Conservation (phyloP, 305 asterid species). For the Coffea humblotiana region DNA sequence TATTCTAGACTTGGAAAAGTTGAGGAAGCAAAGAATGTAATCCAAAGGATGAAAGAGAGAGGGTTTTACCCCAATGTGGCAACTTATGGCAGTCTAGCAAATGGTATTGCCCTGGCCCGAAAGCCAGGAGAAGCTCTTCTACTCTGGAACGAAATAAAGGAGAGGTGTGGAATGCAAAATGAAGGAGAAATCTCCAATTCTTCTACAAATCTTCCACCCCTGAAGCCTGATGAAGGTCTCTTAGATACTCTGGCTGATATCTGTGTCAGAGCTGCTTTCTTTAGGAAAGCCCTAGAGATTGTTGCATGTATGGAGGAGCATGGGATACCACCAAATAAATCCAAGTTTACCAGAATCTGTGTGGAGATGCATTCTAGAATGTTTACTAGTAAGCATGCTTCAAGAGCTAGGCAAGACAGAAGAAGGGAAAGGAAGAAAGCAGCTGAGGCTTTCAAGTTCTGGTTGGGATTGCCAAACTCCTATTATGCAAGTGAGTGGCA, state of each 20-base stretch:
- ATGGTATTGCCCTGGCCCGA: conserved; percentile 77
- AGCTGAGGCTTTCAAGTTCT: conserved; percentile 96
- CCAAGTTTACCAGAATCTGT: conserved; percentile 83
- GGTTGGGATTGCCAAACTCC: conserved; percentile 94
- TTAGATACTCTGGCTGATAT: conserved; percentile 85
- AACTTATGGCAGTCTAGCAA: conserved; percentile 93
- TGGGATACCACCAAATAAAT: conserved; percentile 80
- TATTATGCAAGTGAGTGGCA: conserved; percentile 90
- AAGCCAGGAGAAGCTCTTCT: conserved; percentile 96
- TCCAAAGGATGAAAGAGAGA: conserved; percentile 72
- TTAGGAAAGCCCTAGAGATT: conserved; percentile 84
- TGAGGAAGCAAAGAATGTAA: conserved; percentile 67
- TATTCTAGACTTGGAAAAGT: conserved; percentile 71
- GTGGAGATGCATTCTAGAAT: conserved; percentile 99
- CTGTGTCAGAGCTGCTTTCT: conserved; percentile 94
- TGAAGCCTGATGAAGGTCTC: conserved; percentile 85
- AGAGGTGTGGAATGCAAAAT: conserved; percentile 51
- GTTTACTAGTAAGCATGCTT: conserved; percentile 98
- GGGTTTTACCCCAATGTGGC: conserved; percentile 69
- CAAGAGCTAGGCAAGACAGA: conserved; percentile 81
- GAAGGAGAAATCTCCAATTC: conserved; percentile 33
- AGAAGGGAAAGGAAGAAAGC: conserved; percentile 89
- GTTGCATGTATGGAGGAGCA: conserved; percentile 91
- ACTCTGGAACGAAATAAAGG: conserved; percentile 89
- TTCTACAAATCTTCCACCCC: conserved; percentile 37